A percentile compares a stretch with the other conserved stretches of the same genome.
Conservation (phyloP, 306 rosid genomes). For the Cicer yamashitae region DNA sequence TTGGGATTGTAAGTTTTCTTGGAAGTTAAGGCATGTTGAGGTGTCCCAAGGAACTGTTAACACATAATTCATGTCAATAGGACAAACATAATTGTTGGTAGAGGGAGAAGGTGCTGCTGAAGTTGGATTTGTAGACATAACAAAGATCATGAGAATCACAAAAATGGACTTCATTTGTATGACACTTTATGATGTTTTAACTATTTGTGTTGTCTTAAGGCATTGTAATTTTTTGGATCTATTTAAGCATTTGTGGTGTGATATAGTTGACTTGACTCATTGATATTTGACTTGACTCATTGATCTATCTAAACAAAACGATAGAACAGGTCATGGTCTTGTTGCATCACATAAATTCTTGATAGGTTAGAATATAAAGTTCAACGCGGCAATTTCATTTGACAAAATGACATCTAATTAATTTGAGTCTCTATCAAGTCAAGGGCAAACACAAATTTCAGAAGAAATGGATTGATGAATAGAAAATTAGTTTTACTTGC, state of each 20-base stretch:
- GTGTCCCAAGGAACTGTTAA: conserved; percentile 67
- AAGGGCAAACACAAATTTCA: background rate
- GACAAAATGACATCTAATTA: background rate
- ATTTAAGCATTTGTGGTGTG: background rate
- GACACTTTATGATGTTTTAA: background rate
- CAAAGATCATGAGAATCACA: conserved; percentile 46
- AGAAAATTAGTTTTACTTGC: too few relatives aligned
- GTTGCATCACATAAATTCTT: background rate
- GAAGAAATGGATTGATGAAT: background rate
- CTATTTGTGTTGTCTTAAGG: background rate
- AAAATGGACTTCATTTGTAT: conserved; percentile 32
- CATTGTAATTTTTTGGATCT: background rate
- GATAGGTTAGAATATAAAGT: background rate
- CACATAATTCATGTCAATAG: conserved; percentile 67
- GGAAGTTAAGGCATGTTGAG: conserved; percentile 58
- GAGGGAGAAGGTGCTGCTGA: conserved; percentile 42
- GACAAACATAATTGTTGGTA: conserved; percentile 52
- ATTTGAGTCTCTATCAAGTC: background rate
- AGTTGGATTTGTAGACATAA: conserved; percentile 21
- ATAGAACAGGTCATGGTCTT: background rate
- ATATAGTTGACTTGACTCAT: conserved; percentile 10
- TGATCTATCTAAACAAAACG: too few relatives aligned
- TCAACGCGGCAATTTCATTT: background rate
- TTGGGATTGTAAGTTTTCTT: conserved; percentile 28
- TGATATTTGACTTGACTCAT: background rate